Evolutionary conservation across 2,329 filamentous ascomycete species (phyloP).

Genomic region (Trichoderma sp.): DNA sequence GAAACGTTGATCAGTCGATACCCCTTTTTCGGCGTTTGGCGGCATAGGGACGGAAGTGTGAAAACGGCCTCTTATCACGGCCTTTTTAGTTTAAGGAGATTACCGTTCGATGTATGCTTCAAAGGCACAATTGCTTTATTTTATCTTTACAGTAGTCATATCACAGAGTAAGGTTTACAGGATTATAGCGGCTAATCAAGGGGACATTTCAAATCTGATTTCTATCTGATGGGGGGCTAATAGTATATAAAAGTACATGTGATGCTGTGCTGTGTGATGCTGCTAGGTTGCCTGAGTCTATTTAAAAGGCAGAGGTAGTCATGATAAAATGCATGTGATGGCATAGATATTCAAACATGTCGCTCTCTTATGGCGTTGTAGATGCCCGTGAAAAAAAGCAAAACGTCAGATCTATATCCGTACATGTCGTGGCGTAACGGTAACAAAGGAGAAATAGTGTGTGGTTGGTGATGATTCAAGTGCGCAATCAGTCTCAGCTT

Average conservation of each 20-base stretch:
- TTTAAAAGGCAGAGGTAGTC: not conserved
- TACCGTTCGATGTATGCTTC: not conserved
- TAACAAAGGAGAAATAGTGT: not conserved
- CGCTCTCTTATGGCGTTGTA: not conserved
- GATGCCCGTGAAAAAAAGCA: not conserved
- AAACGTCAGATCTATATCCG: not conserved
- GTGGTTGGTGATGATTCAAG: not conserved
- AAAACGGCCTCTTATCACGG: not conserved
- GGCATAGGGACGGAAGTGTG: conserved; percentile 15
- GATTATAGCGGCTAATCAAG: not conserved
- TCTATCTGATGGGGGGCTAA: conserved; percentile 13
- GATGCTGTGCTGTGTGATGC: not conserved
- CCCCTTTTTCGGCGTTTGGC: conserved; percentile 25
- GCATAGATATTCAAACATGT: not conserved
- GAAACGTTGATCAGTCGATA: conserved; percentile 18
- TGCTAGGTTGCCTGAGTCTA: not conserved
- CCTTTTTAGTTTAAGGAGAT: not conserved
- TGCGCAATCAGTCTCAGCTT: not conserved
- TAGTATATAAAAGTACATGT: conserved; percentile 1
- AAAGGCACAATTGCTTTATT: not conserved
- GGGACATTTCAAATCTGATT: conserved; percentile 4
- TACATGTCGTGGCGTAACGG: not conserved
- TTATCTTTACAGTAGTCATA: not conserved
- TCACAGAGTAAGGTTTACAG: not conserved
- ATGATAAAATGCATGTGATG: not conserved